Percentiles rank a stretch among this genome's conserved stretches.
phyloP scores from a whole-genome alignment of 1,284 basidiomycete species.

The Boletus semigastroideus region DNA sequence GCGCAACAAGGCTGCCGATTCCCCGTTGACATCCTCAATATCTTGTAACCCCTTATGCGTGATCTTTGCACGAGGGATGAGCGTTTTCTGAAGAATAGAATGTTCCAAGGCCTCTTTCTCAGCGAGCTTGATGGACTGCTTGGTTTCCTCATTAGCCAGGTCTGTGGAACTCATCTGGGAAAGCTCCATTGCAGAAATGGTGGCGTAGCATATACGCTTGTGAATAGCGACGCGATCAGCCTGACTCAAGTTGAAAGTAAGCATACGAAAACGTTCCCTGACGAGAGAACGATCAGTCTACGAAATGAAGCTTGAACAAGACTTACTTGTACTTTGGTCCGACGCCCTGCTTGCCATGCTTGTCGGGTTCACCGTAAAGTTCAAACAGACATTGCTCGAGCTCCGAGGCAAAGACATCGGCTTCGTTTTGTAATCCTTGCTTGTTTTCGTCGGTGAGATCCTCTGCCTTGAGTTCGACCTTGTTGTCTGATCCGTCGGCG shows the following conservation, averaged over 20 bases:
- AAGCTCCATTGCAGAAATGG: slow-evolving; percentile 66
- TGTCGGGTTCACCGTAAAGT: slow-evolving; percentile 74
- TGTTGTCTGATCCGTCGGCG: slow-evolving; percentile 24
- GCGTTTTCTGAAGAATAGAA: slow-evolving; percentile 73
- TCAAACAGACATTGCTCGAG: slow-evolving; percentile 73
- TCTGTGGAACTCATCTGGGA: slow-evolving; percentile 84
- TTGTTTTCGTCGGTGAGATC: slow-evolving; percentile 59
- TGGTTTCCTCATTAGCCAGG: slow-evolving; percentile 78
- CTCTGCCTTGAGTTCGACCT: slow-evolving; percentile 40
- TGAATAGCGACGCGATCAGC: slow-evolving; percentile 72
- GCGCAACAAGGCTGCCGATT: slow-evolving; percentile 46
- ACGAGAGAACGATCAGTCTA: slow-evolving; percentile 4
- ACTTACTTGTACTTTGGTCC: slow-evolving; percentile 79
- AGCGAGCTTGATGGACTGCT: slow-evolving; percentile 75
- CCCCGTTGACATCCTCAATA: slow-evolving; percentile 75
- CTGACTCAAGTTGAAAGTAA: slow-evolving; percentile 79
- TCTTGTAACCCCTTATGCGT: slow-evolving; percentile 89
- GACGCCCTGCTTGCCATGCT: slow-evolving; percentile 63
- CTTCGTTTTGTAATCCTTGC: slow-evolving; percentile 48
- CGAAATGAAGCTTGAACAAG: slow-evolving; percentile 5
- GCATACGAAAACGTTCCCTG: slow-evolving; percentile 82
- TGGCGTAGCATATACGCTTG: slow-evolving; percentile 66
- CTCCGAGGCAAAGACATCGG: slow-evolving; percentile 60
- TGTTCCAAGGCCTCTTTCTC: slow-evolving; percentile 79
- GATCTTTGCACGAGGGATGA: slow-evolving; percentile 77